phyloP scores from a whole-genome alignment of 2,329 filamentous ascomycete species.

The Venturia oleaginea region DNA sequence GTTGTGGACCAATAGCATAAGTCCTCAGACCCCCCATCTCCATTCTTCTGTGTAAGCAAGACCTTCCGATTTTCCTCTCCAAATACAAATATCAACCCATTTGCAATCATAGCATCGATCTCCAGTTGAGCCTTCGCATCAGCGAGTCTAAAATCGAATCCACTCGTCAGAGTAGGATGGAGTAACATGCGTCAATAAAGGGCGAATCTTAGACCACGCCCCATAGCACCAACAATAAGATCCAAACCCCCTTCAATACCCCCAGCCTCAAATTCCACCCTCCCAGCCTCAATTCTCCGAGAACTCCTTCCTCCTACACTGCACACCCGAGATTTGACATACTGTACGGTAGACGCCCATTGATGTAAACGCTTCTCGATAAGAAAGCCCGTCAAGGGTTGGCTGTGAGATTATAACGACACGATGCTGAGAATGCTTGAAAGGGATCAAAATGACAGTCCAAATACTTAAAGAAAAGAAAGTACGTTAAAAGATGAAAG shows the following conservation, averaged over 20 bases:
- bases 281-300: constrained; percentile 15
- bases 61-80: constrained; percentile 31
- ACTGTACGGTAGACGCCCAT: too few relatives aligned
- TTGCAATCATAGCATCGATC: constrained; percentile 37
- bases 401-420: too few relatives aligned
- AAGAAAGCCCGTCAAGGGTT: too few relatives aligned
- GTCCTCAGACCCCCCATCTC: constrained; percentile 41
- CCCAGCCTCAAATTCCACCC: constrained; percentile 25
- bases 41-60: constrained; percentile 37
- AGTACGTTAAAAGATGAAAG: too few relatives aligned
- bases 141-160: constrained; percentile 35
- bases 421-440: too few relatives aligned
- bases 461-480: too few relatives aligned
- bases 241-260: constrained; percentile 28
- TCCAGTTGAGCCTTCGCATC: constrained; percentile 36
- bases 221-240: constrained; percentile 41
- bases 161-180: constrained; percentile 39
- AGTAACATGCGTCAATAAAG: constrained; percentile 24
- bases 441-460: too few relatives aligned
- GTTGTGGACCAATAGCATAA: constrained; percentile 28
- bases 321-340: too few relatives aligned
- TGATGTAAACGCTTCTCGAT: too few relatives aligned
- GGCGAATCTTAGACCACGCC: constrained; percentile 34
- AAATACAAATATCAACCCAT: constrained; percentile 39
- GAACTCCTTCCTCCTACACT: too few relatives aligned